Evolutionary conservation across 1,284 basidiomycete species (phyloP).

Genomic region (Pyrrhoderma noxium): DNA sequence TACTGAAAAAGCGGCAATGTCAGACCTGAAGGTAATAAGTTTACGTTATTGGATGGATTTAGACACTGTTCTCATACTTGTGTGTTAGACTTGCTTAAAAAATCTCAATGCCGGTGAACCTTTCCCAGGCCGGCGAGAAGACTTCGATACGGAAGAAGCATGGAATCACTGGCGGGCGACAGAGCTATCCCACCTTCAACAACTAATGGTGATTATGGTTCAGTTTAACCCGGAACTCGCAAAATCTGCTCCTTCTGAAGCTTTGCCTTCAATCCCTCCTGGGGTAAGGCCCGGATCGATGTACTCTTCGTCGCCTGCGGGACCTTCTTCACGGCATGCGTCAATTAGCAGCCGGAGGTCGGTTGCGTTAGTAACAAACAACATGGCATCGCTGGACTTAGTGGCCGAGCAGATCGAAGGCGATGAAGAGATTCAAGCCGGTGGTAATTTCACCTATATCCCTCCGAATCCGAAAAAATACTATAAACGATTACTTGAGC

Average conservation of each 20-base stretch:
- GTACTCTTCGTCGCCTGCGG: conserved; percentile 37
- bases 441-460: conserved; percentile 80
- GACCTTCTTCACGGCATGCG: conserved; percentile 38
- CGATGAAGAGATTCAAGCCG: conserved; percentile 63
- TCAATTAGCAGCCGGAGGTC: conserved; percentile 65
- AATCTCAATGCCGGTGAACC: conserved; percentile 80
- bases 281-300: conserved; percentile 46
- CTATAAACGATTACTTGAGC: conserved; percentile 79
- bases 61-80: conserved; percentile 35
- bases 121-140: conserved; percentile 81
- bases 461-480: conserved; percentile 83
- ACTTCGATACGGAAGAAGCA: conserved; percentile 76
- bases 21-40: conserved; percentile 2
- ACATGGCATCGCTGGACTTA: conserved; percentile 28
- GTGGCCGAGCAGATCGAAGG: conserved; percentile 39
- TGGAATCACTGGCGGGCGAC: conserved; percentile 80
- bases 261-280: conserved; percentile 34
- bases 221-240: conserved; percentile 83
- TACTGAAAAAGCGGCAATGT: conserved; percentile 61
- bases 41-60: not conserved
- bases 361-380: conserved; percentile 24
- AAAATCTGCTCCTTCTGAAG: conserved; percentile 62
- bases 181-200: conserved; percentile 82
- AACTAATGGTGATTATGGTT: conserved; percentile 85
- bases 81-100: conserved; percentile 83